Base-by-base conservation (phyloP, 345 rosid genomes). In the Murraya paniculata region DNA sequence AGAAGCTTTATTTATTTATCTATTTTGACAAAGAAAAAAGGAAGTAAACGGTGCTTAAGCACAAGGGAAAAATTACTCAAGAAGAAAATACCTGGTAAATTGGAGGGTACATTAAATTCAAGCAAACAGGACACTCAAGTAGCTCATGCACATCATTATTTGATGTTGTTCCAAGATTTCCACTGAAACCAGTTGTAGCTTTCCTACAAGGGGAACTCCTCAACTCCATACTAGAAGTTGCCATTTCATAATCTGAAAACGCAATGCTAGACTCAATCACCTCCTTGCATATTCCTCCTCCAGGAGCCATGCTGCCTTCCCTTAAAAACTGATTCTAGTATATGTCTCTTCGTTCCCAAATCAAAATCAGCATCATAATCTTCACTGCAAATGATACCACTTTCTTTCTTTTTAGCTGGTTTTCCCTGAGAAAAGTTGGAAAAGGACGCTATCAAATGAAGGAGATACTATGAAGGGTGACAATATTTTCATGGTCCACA, bases 51-150 rank as follows among this genome's bases (percentile, higher is more conserved):
- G 36, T 31, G 41, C 45, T 30, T 48, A 9, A 48, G 65, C 9
- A 50, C 24, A 64, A 8, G 58, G 64, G 68, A 36, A 64, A 56
- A 31, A 8, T 53, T 35, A 48, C 27, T n/a, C 36, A 71, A 14
- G 39, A 5, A 72, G 27, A 60, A 45, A 78, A 78, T 58, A 94
- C 98, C 98, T 94, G 97, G 86, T 88, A 81, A 77, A 94, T 92
- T 59, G 97, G 98, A 81, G 97, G 97, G 81, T 88, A 92, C 94
- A 94, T 94, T 4, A 91, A 80, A 82, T 84, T 88, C 80, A 88
- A 81, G 86, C 98, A 94, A 76, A 91, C 88, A 9, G 92, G 89
- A 79, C 98, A 94, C 74, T 94, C 98, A 2, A 94, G 95, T 45
- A 94, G 91, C 80, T 92, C 92, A 6, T 92, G 92, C 71, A 94